Percentiles rank a stretch among this genome's conserved stretches.
These are phyloP conservation scores for Aspergillus cristatus DNA, from an alignment of 495 filamentous ascomycete genomes.

Conservation along the genomic window DNA sequence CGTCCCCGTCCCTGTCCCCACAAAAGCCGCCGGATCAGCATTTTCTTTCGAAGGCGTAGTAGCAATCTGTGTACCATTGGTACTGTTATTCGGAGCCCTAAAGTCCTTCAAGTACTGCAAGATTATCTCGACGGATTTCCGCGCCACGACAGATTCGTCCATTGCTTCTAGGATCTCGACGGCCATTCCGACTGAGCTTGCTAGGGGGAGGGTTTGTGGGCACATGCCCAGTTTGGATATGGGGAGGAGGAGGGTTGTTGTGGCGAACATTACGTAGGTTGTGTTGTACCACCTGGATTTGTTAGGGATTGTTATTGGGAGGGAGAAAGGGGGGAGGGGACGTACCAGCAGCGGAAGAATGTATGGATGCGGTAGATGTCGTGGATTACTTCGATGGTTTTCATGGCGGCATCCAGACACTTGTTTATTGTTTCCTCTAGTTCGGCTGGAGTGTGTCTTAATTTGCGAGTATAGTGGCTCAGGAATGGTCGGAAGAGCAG, in stretches of 20 bases:
- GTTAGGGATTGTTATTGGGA: neutral
- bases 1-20: slow-evolving; percentile 8
- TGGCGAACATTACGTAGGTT: slow-evolving; percentile 36
- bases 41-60: neutral
- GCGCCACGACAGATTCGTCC: slow-evolving; percentile 32
- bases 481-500: slow-evolving; percentile 31
- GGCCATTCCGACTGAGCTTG: slow-evolving; percentile 27
- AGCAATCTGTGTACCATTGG: no score
- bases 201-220: slow-evolving; percentile 21
- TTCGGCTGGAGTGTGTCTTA: slow-evolving; percentile 22
- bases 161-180: slow-evolving; percentile 36
- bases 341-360: slow-evolving; percentile 36
- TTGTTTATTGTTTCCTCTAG: slow-evolving; percentile 26
- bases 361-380: slow-evolving; percentile 33
- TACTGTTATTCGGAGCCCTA: slow-evolving; percentile 2
- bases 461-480: slow-evolving; percentile 27
- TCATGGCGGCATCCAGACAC: slow-evolving; percentile 29
- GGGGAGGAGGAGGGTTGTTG: slow-evolving; percentile 30
- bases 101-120: slow-evolving; percentile 30
- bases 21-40: slow-evolving; percentile 1
- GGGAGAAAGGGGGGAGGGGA: neutral
- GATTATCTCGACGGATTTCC: slow-evolving; percentile 33
- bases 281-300: slow-evolving; percentile 35
- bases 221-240: slow-evolving; percentile 29
- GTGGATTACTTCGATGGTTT: slow-evolving; percentile 31